Base-by-base conservation (phyloP, 768 basidiomycete genomes). In the Boletus subparvulus region DNA sequence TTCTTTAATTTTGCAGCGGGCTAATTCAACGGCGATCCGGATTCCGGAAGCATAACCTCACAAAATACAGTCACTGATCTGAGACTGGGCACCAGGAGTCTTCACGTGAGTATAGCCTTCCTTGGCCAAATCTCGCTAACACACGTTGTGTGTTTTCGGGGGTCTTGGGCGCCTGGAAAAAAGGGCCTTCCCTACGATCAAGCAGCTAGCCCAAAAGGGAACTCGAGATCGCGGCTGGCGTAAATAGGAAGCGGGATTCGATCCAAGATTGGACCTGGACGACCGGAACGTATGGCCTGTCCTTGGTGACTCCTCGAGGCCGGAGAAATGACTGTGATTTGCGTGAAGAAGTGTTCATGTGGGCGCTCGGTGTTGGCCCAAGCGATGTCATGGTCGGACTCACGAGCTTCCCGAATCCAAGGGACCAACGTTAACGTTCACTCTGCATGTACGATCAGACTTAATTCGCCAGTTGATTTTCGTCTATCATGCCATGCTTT, bases 201-300 rank as follows among this genome's bases (percentile, higher is more conserved):
- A 60, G 47, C 50, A 62, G 72, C 76, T 76, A 80, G 75, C 77
- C 79, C 77, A 77, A 75, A 81, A 69, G 68, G 75, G 78, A 73
- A 77, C 71, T 67, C 75, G 72, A 74, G 75, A 79, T 77, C 78
- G 50, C 26, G 36, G 36, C 74, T 67, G 71, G 72, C 68, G 62
- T 73, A 77, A 78, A 75, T 73, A 74, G 73, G 69, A 78, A 78
- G 68, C 69, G 51, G 51, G 58, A 57, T 69, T 64, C 63, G 69
- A 71, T 50, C 61, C 65, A 59, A 65, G 69, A 60, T 69, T 74
- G 66, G 66, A 66, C 69, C 69, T 72, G 62, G 40, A 57, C 47
- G 26, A 52, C 65, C 47, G 46, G 53, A 24, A 47, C 36, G 42
- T 28, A 53, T 58, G 43, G 43, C 53, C 67, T 74, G 74, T 76